A percentile compares a stretch with the other conserved stretches of the same genome.
These are phyloP conservation scores for Haplosporangium gracile DNA, from an alignment of 192 early-diverging fungal genomes.

Conservation along the genomic window DNA sequence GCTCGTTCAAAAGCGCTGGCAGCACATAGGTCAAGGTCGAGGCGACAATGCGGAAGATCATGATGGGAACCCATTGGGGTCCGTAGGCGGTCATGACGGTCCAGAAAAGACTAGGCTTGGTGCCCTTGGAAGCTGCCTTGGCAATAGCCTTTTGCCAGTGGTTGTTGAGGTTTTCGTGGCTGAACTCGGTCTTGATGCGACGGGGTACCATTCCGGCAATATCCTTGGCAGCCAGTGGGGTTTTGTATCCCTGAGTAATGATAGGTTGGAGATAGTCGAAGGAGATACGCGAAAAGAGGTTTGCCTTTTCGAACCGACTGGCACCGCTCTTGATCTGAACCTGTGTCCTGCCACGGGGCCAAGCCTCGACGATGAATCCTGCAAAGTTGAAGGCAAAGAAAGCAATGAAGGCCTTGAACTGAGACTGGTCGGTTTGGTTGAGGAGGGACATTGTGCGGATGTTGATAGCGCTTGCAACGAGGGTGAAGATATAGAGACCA, in stretches of 20 bases:
- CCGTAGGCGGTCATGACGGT: constrained; percentile 29
- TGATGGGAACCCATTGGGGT: constrained; percentile 29
- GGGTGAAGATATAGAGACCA: constrained; percentile 27
- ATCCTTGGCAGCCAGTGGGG: constrained; percentile 32
- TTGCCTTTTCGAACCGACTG: constrained; percentile 48
- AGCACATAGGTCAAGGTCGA: constrained; percentile 42
- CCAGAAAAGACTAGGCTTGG: constrained; percentile 29
- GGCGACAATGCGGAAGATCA: constrained; percentile 35
- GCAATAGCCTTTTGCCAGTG: constrained; percentile 25
- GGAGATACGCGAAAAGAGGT: constrained; percentile 33
- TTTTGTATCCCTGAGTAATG: constrained; percentile 40
- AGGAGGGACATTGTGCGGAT: constrained; percentile 41
- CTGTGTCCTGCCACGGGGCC: constrained; percentile 40
- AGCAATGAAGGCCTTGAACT: constrained; percentile 37
- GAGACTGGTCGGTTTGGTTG: constrained; percentile 14
- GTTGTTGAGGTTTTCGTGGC: constrained; percentile 17
- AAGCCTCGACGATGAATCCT: constrained; percentile 44
- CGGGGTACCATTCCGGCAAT: constrained; percentile 41
- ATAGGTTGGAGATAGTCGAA: constrained; percentile 54
- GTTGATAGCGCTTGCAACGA: constrained; percentile 45
- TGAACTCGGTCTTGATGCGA: constrained; percentile 38
- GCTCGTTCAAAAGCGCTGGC: constrained; percentile 36
- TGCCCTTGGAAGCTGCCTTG: constrained; percentile 19
- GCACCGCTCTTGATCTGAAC: constrained; percentile 23
- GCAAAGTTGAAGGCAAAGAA: constrained; percentile 36